Evolutionary conservation across 371 early-diverging fungal species (phyloP).

Genomic region (Vairimorpha necatrix): DNA sequence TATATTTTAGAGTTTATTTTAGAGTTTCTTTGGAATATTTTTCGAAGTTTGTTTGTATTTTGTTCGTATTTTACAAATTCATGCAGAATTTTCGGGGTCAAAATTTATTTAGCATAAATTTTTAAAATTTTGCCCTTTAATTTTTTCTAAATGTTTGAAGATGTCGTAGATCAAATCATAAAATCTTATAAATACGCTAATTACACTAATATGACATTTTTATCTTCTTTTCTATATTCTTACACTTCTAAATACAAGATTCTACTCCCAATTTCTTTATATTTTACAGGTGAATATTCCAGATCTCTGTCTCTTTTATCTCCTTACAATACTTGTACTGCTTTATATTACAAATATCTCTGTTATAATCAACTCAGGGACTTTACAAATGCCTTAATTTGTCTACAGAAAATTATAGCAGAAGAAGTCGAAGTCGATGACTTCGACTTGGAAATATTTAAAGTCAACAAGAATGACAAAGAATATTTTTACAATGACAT

Average conservation of each 20-base stretch:
- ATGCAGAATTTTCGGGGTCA: too few species aligned
- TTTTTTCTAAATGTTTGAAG: not conserved
- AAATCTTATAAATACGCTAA: slow-evolving; percentile 45
- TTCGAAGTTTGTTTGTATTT: too few species aligned
- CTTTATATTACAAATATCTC: slow-evolving; percentile 58
- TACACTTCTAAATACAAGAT: slow-evolving; percentile 20
- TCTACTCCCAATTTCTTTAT: slow-evolving; percentile 50
- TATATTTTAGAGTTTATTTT: not conserved
- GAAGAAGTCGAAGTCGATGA: slow-evolving; percentile 22
- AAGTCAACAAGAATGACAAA: slow-evolving; percentile 46
- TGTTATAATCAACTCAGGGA: slow-evolving; percentile 58
- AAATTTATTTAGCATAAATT: too few species aligned
- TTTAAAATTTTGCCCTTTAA: too few species aligned
- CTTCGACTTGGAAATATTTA: slow-evolving; percentile 31
- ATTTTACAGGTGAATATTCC: slow-evolving; percentile 59
- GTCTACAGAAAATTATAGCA: slow-evolving; percentile 30
- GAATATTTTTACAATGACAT: slow-evolving; percentile 51
- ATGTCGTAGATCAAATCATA: slow-evolving; percentile 3
- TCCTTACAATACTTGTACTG: slow-evolving; percentile 42
- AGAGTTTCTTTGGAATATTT: not conserved
- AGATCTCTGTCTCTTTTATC: slow-evolving; percentile 46
- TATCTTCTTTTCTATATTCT: slow-evolving; percentile 8
- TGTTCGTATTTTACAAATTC: too few species aligned
- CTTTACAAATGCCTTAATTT: slow-evolving; percentile 46
- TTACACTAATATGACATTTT: slow-evolving; percentile 46